A percentile compares a stretch with the other conserved stretches of the same genome.
Evolutionary conservation across 2,329 filamentous ascomycete genomes (phyloP).

Genomic region (Diaporthe vaccinii): DNA sequence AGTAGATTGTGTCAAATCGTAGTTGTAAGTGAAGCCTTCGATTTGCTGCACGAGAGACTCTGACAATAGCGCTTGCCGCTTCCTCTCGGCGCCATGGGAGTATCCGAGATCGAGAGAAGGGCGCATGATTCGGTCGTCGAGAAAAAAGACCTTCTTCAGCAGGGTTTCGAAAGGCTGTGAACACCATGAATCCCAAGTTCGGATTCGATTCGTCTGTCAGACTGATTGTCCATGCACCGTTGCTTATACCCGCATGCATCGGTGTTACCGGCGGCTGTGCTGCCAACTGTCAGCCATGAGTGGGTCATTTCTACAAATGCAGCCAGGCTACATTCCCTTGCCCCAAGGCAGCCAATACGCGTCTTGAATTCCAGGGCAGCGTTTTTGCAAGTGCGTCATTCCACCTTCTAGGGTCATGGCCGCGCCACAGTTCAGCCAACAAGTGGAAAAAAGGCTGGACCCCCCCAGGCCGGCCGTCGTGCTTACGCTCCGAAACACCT

Average conservation of each 20-base stretch:
- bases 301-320: neutral
- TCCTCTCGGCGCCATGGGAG: neutral
- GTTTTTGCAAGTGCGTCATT: neutral
- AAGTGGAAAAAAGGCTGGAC: neutral
- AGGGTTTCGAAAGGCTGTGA: neutral
- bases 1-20: neutral
- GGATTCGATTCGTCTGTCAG: neutral
- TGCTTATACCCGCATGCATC: constrained; percentile 16
- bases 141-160: neutral
- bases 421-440: neutral
- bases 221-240: neutral
- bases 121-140: neutral
- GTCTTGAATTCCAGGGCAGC: neutral
- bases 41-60: neutral
- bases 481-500: neutral
- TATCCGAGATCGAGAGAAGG: neutral
- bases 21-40: neutral
- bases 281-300: neutral
- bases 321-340: neutral
- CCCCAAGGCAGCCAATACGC: neutral
- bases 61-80: neutral
- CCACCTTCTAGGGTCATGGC: neutral
- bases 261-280: constrained; percentile 22
- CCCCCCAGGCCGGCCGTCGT: neutral
- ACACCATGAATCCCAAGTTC: neutral